Percentiles rank a stretch among this genome's conserved stretches.
phyloP scores from a whole-genome alignment of 768 basidiomycete genomes.

The Saitozyma podzolica region DNA sequence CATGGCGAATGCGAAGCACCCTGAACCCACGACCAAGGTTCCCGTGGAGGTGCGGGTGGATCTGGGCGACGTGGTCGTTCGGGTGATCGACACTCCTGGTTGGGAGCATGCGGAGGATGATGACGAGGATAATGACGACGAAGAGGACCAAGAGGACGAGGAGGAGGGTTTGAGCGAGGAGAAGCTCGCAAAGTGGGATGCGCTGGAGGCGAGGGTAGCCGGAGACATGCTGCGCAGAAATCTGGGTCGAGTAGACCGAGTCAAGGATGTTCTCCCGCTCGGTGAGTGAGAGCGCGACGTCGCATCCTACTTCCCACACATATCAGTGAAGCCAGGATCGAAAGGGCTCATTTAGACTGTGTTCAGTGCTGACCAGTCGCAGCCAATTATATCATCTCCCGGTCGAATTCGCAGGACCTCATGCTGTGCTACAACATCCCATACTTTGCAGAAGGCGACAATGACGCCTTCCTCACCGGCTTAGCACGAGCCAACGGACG shows the following conservation, averaged over 20 bases:
- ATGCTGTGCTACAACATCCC: constrained; percentile 86
- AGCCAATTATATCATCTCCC: constrained; percentile 70
- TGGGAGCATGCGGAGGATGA: constrained; percentile 58
- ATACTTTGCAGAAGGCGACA: constrained; percentile 69
- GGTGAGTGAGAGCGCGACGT: constrained; percentile 54
- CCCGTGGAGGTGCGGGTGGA: constrained; percentile 64
- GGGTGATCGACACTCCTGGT: constrained; percentile 82
- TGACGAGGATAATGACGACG: constrained; percentile 50
- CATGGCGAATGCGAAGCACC: constrained; percentile 54
- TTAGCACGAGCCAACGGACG: constrained; percentile 73
- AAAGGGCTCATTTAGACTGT: no score
- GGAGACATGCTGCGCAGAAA: constrained; percentile 77
- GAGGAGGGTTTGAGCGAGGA: constrained; percentile 34
- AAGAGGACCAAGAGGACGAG: constrained; percentile 54
- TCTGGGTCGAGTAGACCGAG: constrained; percentile 76
- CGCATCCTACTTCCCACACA: no score
- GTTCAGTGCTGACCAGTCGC: background rate
- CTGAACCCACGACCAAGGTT: constrained; percentile 71
- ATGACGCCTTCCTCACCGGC: constrained; percentile 70
- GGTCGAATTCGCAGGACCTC: constrained; percentile 73
- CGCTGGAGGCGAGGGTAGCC: constrained; percentile 50
- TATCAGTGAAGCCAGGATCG: no score
- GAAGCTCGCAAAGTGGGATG: constrained; percentile 45
- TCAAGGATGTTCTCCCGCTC: constrained; percentile 74
- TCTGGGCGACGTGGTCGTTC: constrained; percentile 61